phyloP scores from a whole-genome alignment of 352 stramenopile species.

The Pythium phragmitis region DNA sequence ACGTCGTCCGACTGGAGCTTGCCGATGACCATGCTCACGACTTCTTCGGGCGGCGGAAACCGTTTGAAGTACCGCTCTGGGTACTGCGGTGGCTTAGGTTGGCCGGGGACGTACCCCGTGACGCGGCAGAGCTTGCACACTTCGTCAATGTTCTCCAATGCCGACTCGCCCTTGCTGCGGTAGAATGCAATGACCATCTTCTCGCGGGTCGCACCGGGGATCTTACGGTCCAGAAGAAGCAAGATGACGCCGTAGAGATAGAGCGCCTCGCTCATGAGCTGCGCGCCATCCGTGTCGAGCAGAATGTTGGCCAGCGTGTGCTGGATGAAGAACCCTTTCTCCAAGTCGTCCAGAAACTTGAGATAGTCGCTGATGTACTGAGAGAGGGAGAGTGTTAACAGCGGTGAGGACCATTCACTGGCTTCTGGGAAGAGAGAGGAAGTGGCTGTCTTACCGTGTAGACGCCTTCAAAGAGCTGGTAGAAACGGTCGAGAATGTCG shows the following conservation, averaged over 20 bases:
- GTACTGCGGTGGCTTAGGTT: constrained; percentile 86
- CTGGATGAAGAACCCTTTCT: constrained; percentile 94
- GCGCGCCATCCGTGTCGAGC: constrained; percentile 91
- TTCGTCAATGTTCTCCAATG: constrained; percentile 89
- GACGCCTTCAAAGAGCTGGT: constrained; percentile 76
- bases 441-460: constrained; percentile 23
- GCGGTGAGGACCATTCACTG: neutral
- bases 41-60: constrained; percentile 83
- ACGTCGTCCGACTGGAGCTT: constrained; percentile 94
- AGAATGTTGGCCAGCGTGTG: constrained; percentile 94
- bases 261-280: constrained; percentile 93
- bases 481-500: constrained; percentile 70
- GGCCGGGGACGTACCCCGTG: constrained; percentile 84
- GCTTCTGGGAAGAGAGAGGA: constrained; percentile 1
- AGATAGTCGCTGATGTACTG: constrained; percentile 92
- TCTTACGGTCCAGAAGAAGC: constrained; percentile 91
- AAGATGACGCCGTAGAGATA: constrained; percentile 96
- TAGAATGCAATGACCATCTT: constrained; percentile 92
- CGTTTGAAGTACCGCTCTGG: constrained; percentile 87
- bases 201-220: constrained; percentile 87
- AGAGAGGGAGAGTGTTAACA: constrained; percentile 4
- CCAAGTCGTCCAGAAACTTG: constrained; percentile 91
- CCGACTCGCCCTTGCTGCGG: constrained; percentile 86
- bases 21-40: constrained; percentile 92
- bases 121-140: constrained; percentile 90